Percentiles rank a stretch among this genome's conserved stretches.
Evolutionary conservation across 2,329 filamentous ascomycete species (phyloP).

Genomic region (Rutstroemia sp.): DNA sequence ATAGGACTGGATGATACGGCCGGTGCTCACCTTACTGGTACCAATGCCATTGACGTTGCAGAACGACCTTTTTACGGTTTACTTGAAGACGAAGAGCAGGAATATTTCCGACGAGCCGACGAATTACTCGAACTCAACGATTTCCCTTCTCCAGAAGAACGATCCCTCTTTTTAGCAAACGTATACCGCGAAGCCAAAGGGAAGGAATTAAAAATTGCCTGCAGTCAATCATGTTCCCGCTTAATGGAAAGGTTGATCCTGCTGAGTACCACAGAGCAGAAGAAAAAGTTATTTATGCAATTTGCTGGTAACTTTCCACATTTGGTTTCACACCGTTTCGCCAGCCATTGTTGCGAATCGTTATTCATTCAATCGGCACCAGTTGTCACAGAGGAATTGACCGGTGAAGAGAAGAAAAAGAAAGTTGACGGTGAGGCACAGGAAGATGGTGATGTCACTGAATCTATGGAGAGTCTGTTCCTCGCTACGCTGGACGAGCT

Average conservation of each 20-base stretch:
- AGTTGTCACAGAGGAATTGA: conserved; percentile 65
- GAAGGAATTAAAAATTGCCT: conserved; percentile 93
- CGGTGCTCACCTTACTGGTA: conserved; percentile 6
- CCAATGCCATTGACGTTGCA: conserved; percentile 16
- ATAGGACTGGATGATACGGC: conserved; percentile 13
- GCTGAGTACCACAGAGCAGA: conserved; percentile 68
- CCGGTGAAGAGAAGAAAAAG: conserved; percentile 38
- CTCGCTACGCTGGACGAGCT: conserved; percentile 78
- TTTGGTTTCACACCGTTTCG: conserved; percentile 90
- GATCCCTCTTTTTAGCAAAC: conserved; percentile 64
- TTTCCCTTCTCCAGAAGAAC: conserved; percentile 70
- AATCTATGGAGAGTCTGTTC: conserved; percentile 77
- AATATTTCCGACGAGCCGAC: conserved; percentile 88
- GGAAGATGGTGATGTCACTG: conserved; percentile 34
- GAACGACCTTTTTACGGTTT: conserved; percentile 70
- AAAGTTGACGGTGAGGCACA: conserved; percentile 43
- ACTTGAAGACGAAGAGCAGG: conserved; percentile 86
- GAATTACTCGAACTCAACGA: conserved; percentile 85
- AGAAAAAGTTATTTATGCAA: conserved; percentile 78
- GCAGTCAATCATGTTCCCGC: conserved; percentile 90
- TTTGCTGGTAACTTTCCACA: conserved; percentile 84
- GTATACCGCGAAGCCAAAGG: conserved; percentile 81
- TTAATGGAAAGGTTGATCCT: conserved; percentile 88
- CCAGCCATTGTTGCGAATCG: conserved; percentile 93
- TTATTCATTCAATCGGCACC: conserved; percentile 80